These are phyloP conservation scores for Pythium monospermum DNA, from an alignment of 352 stramenopile genomes.

Conservation along the genomic window DNA sequence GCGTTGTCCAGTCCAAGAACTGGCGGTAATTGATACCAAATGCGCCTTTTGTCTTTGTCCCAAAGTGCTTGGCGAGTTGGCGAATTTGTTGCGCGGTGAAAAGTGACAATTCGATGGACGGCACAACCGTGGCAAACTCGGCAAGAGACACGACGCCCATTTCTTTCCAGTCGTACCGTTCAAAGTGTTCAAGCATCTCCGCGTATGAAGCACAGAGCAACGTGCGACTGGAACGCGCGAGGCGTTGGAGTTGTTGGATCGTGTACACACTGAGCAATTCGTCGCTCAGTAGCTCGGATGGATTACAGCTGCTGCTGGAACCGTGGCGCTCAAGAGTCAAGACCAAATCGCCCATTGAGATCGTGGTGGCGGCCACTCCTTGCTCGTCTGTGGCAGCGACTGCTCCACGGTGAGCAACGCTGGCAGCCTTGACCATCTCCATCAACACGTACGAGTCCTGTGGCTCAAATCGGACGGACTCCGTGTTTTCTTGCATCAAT, in stretches of 20 bases:
- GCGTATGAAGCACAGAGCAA: slow-evolving; percentile 30
- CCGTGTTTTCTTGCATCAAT: slow-evolving; percentile 28
- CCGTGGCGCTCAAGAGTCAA: slow-evolving; percentile 26
- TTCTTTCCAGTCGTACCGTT: slow-evolving; percentile 64
- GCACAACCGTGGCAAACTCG: slow-evolving; percentile 41
- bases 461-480: slow-evolving; percentile 29
- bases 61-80: slow-evolving; percentile 48
- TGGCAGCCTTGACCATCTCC: slow-evolving; percentile 13
- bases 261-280: slow-evolving; percentile 35
- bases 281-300: neutral
- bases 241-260: slow-evolving; percentile 33
- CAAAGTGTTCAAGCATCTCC: slow-evolving; percentile 42
- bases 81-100: slow-evolving; percentile 36
- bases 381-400: neutral
- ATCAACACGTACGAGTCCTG: slow-evolving; percentile 36
- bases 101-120: slow-evolving; percentile 37
- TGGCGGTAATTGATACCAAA: slow-evolving; percentile 66
- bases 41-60: slow-evolving; percentile 30
- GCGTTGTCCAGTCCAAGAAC: slow-evolving; percentile 68
- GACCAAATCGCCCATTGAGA: slow-evolving; percentile 34
- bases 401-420: too few relatives aligned
- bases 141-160: slow-evolving; percentile 34
- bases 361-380: neutral
- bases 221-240: slow-evolving; percentile 49
- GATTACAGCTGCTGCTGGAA: neutral